Conservation (phyloP, 176 grass and related monocot species). For the Dendrocalamus sinicus region DNA sequence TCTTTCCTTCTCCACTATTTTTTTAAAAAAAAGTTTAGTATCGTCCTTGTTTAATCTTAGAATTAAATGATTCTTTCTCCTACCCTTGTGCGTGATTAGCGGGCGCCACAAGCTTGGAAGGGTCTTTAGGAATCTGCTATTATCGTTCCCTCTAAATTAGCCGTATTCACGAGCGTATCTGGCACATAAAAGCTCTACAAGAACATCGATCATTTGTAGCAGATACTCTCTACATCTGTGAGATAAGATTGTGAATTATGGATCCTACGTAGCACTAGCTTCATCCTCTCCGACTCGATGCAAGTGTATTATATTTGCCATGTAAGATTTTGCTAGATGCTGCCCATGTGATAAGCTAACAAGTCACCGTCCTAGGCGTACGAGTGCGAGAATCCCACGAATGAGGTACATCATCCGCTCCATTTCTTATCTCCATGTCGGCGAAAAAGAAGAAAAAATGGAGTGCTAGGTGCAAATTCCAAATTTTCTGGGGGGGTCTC, state of each 20-base stretch:
- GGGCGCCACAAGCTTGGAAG: constrained; percentile 22
- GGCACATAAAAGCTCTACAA: background rate
- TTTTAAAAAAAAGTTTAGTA: background rate
- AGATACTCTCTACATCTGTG: background rate
- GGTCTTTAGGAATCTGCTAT: background rate
- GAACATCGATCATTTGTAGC: background rate
- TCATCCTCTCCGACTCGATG: background rate
- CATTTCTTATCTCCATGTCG: background rate
- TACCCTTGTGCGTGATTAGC: constrained; percentile 11
- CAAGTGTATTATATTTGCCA: background rate
- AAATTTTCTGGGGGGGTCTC: background rate
- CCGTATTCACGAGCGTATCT: background rate
- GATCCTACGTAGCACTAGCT: background rate
- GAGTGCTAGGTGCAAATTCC: background rate
- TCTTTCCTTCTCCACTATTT: background rate
- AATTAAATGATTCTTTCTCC: background rate
- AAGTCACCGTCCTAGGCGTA: background rate
- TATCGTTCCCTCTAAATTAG: background rate
- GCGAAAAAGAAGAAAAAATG: background rate
- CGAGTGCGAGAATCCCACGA: background rate
- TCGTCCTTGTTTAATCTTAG: background rate
- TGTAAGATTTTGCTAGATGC: background rate
- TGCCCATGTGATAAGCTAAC: background rate
- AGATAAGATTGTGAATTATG: background rate
- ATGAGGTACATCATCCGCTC: background rate